Evolutionary conservation across 805 yeast species (phyloP).

Genomic region (Zygoascus biomembranicola): DNA sequence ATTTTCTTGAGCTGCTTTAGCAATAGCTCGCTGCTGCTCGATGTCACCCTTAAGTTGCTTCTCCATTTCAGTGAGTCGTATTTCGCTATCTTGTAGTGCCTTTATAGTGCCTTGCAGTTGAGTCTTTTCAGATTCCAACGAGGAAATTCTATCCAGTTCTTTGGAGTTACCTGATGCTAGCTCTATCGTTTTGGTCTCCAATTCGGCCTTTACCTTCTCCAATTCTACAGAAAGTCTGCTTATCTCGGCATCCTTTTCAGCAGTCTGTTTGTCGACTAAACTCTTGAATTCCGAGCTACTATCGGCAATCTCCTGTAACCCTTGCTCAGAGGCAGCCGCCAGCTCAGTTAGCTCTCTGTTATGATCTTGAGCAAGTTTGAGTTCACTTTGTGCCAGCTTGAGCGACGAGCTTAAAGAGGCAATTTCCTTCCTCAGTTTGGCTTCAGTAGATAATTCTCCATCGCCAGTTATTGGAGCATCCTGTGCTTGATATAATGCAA

Average conservation of each 20-base stretch:
- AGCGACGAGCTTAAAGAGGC: conserved; percentile 32
- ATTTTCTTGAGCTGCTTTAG: conserved; percentile 42
- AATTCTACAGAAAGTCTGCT: conserved; percentile 14
- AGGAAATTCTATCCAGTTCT: conserved; percentile 19
- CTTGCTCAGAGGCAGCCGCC: conserved; percentile 58
- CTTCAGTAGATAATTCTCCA: conserved; percentile 22
- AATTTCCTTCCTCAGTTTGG: conserved; percentile 22
- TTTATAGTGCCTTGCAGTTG: conserved; percentile 12
- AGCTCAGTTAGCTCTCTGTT: conserved; percentile 54
- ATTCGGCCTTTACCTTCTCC: conserved; percentile 14
- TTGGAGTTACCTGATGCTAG: conserved; percentile 12
- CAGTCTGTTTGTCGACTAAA: conserved; percentile 27
- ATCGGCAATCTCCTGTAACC: conserved; percentile 39
- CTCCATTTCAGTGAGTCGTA: conserved; percentile 26
- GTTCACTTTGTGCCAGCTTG: conserved; percentile 43
- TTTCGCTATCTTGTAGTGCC: conserved; percentile 21
- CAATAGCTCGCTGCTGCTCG: conserved; percentile 38
- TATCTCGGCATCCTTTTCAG: conserved; percentile 10
- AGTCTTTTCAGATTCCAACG: conserved; percentile 18
- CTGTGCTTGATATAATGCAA: conserved; percentile 25
- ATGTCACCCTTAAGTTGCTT: conserved; percentile 29
- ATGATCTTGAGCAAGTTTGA: conserved; percentile 49
- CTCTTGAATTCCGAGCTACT: conserved; percentile 39
- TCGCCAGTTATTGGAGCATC: conserved; percentile 22
- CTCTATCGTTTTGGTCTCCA: conserved; percentile 14